Percentiles rank a stretch among this genome's conserved stretches.
Conservation (phyloP, 2,329 filamentous ascomycete species). For the Talaromyces atroroseus region DNA sequence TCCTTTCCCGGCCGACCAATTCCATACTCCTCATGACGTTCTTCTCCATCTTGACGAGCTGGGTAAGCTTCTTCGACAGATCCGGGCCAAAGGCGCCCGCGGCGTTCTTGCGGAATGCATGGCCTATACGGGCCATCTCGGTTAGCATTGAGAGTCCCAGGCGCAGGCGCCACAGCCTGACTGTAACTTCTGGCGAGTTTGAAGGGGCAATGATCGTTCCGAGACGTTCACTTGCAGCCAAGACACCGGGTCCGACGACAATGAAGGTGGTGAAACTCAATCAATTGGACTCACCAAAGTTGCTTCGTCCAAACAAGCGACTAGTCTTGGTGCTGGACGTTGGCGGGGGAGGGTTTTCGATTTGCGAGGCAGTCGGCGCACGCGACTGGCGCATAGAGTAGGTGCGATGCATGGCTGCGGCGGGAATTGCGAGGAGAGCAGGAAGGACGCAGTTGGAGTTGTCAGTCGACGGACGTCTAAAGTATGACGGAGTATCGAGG, state of each 20-base stretch:
- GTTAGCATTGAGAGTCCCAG: neutral
- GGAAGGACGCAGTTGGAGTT: neutral
- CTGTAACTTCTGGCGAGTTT: neutral
- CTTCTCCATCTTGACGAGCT: slow-evolving; percentile 99
- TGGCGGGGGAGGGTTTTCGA: slow-evolving; percentile 89
- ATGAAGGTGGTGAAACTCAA: too few species aligned
- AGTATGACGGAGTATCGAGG: neutral
- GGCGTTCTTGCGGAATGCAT: slow-evolving; percentile 53
- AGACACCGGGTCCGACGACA: too few species aligned
- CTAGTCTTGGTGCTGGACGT: slow-evolving; percentile 85
- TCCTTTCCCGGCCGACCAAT: slow-evolving; percentile 86
- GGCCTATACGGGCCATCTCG: slow-evolving; percentile 43
- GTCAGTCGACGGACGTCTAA: neutral
- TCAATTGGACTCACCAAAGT: slow-evolving; percentile 66
- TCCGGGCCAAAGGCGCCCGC: slow-evolving; percentile 63
- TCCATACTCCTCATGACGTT: slow-evolving; percentile 99
- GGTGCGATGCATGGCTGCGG: slow-evolving; percentile 77
- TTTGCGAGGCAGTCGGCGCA: slow-evolving; percentile 86
- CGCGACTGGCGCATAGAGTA: slow-evolving; percentile 98
- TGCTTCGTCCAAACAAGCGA: slow-evolving; percentile 79
- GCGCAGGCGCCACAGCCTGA: neutral
- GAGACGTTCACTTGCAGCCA: too few species aligned
- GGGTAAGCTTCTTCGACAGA: slow-evolving; percentile 93
- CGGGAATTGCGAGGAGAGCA: neutral
- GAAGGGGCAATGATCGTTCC: too few species aligned